Evolutionary conservation across 495 filamentous ascomycete genomes (phyloP), one percentile per base, ranked within the genome.

Genomic region (Penicillium coprophilum): DNA sequence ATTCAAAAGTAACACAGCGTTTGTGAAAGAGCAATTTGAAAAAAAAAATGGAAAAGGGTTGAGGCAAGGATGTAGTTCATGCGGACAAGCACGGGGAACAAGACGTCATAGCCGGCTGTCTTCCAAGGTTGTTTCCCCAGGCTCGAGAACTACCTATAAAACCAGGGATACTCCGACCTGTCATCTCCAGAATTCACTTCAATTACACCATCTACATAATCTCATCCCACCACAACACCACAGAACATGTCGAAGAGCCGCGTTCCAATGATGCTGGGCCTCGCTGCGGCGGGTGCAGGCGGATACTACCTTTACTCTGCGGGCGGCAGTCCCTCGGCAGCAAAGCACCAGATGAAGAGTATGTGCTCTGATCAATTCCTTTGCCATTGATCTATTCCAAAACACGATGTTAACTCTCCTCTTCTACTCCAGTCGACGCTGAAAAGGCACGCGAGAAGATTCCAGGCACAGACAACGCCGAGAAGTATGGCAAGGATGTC

Each of bases 271-370:
- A 76, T 80, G 61, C 60, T 89, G 39, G 90, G 85, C 57, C 64
- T 85, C 46, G 80, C 77, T 13, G 87, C 81, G 41, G 88, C 80
- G 17, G 87, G 84, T 53, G 84, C 83, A 38, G 78, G 83, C 41
- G 93, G 87, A 15, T 97, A 97, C 81, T 98, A 97, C 78, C 79
- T 97, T 50, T 97, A 96, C 75, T 79, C 75, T 21, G 89, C 93
- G 1, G 92, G 92, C 48, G 94, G 94, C 34, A 80, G 87, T 67
- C 82, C 89, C n/a, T 85, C 87, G 55, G 82, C 81, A 27, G 93
- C 93, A 11, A 82, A 88, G 80, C 89, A 92, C 77, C 73, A 92
- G 57, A 79, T 88, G 59, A 90, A 96, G 77, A 80, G 94, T 96
- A 72, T 48, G 68, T 74, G 38, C 36, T 53, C n/a, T 19, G 20